Conservation (phyloP, 1,284 basidiomycete genomes). For the Clitocybe nebularis region DNA sequence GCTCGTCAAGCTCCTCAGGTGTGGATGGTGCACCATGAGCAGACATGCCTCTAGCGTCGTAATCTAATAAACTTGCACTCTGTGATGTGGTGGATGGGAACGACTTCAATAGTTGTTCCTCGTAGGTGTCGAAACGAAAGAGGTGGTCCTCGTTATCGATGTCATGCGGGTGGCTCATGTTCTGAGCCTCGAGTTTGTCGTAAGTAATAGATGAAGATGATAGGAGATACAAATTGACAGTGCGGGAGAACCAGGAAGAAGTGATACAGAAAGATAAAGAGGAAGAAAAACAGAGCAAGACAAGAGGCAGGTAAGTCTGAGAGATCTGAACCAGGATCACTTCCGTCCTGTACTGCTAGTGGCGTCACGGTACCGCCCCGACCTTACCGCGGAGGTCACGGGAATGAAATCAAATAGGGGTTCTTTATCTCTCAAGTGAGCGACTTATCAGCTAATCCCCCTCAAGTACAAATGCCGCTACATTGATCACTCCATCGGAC, state of each 20-base stretch:
- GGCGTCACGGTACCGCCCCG: background rate
- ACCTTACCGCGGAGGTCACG: background rate
- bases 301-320: conserved; percentile 18
- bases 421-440: no score
- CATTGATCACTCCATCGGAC: no score
- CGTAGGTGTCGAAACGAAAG: conserved; percentile 50
- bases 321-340: conserved; percentile 24
- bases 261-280: conserved; percentile 6
- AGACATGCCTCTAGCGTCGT: conserved; percentile 16
- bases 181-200: conserved; percentile 9
- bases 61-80: conserved; percentile 7
- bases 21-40: conserved; percentile 25
- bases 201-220: conserved; percentile 9
- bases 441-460: no score
- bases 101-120: conserved; percentile 20
- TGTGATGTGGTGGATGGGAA: conserved; percentile 15
- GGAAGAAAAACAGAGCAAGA: conserved; percentile 10
- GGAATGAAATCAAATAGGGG: background rate
- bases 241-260: background rate
- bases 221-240: conserved; percentile 7
- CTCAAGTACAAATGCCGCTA: no score
- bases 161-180: conserved; percentile 34
- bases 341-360: conserved; percentile 18
- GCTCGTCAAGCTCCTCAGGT: conserved; percentile 22
- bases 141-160: conserved; percentile 55